Evolutionary conservation across 768 basidiomycete genomes (phyloP).

Genomic region (Clitopilus hobsonii): DNA sequence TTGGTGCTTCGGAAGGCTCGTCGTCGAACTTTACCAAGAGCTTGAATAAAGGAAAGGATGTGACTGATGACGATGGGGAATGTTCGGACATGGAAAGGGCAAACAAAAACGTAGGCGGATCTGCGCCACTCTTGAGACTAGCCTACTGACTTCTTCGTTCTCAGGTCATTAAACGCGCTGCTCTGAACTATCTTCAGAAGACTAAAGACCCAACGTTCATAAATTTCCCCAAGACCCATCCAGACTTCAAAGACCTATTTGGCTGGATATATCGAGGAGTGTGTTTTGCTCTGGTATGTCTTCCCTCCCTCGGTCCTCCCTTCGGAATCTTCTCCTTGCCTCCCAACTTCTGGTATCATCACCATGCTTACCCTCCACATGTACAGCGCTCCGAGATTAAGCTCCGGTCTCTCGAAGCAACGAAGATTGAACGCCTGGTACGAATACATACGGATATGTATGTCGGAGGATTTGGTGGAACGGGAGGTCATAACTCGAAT

Average conservation of each 20-base stretch:
- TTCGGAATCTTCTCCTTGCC: no score
- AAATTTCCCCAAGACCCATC: slow-evolving; percentile 37
- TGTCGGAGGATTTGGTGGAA: slow-evolving; percentile 21
- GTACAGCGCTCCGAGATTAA: slow-evolving; percentile 40
- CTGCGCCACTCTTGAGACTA: not conserved
- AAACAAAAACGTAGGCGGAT: slow-evolving; percentile 53
- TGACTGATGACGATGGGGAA: slow-evolving; percentile 12
- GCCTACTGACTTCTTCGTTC: no score
- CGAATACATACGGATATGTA: slow-evolving; percentile 45
- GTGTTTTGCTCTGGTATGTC: slow-evolving; percentile 44
- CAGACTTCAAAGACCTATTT: slow-evolving; percentile 49
- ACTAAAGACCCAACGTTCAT: slow-evolving; percentile 31
- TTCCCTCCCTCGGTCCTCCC: not conserved
- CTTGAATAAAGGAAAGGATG: slow-evolving; percentile 16
- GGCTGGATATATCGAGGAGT: slow-evolving; percentile 42
- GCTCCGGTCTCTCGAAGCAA: slow-evolving; percentile 26
- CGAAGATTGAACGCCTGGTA: slow-evolving; percentile 32
- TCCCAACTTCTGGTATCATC: no score
- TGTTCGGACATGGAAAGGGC: slow-evolving; percentile 49
- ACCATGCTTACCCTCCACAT: not conserved
- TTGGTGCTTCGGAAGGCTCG: slow-evolving; percentile 24
- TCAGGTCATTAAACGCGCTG: slow-evolving; percentile 41
- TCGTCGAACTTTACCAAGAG: slow-evolving; percentile 6
- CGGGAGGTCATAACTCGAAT: not conserved
- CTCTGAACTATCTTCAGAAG: slow-evolving; percentile 34